phyloP scores from a whole-genome alignment of 1,284 basidiomycete species.

The Peniophora sp. region DNA sequence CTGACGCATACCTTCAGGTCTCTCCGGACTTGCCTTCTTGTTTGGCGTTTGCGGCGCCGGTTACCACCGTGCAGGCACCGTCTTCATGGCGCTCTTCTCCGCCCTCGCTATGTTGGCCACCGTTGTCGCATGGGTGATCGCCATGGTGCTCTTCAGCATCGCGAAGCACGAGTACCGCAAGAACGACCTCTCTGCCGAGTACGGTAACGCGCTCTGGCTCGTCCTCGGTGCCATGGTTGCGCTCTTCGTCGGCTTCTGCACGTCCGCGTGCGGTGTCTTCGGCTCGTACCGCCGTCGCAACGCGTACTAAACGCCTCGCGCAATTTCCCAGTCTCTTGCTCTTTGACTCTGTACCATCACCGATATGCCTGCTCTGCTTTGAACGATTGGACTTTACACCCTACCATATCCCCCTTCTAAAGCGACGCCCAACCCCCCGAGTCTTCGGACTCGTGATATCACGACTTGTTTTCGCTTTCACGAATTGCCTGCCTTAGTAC shows the following conservation, averaged over 20 bases:
- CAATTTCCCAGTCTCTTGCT: no score
- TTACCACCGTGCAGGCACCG: slow-evolving; percentile 61
- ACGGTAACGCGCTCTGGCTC: slow-evolving; percentile 74
- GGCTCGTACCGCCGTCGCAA: slow-evolving; percentile 46
- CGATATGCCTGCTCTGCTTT: no score
- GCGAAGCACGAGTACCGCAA: slow-evolving; percentile 51
- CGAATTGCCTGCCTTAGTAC: no score
- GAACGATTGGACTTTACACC: no score
- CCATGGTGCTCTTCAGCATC: slow-evolving; percentile 75
- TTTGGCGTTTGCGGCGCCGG: slow-evolving; percentile 61
- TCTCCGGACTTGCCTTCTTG: slow-evolving; percentile 64
- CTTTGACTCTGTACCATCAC: no score
- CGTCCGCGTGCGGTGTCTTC: slow-evolving; percentile 58
- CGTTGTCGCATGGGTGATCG: slow-evolving; percentile 65
- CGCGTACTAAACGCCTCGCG: slow-evolving; percentile 12
- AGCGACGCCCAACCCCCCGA: no score
- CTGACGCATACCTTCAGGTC: slow-evolving; percentile 13
- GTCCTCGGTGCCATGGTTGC: slow-evolving; percentile 66
- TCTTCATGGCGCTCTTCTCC: slow-evolving; percentile 65
- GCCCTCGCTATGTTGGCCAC: slow-evolving; percentile 58
- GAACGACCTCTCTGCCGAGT: slow-evolving; percentile 44
- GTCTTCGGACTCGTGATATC: no score
- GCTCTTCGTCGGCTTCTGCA: slow-evolving; percentile 58
- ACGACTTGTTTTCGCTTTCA: no score
- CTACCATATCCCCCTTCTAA: no score